Evolutionary conservation across 1,284 basidiomycete genomes (phyloP).

Genomic region (Irpex sp.): DNA sequence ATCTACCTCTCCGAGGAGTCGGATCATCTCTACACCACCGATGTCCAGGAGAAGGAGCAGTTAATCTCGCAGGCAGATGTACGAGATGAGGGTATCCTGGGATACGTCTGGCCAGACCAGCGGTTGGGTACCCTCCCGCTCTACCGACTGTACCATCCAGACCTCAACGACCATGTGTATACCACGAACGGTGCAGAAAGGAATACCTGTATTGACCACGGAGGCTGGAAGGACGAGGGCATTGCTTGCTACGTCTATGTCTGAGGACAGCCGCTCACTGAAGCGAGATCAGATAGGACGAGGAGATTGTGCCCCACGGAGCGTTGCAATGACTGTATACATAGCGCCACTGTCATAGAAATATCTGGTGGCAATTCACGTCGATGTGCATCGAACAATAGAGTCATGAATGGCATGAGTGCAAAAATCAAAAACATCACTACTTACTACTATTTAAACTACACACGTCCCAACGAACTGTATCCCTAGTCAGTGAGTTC

Average conservation of each 20-base stretch:
- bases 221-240: not conserved
- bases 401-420: not conserved
- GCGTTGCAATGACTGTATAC: no score
- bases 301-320: no score
- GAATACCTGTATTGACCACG: not conserved
- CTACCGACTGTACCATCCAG: not conserved
- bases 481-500: conserved; percentile 4
- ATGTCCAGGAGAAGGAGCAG: not conserved
- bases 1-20: not conserved
- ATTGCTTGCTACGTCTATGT: not conserved
- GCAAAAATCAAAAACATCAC: no score
- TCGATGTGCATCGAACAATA: not conserved
- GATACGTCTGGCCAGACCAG: not conserved
- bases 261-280: not conserved
- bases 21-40: not conserved
- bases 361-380: not conserved
- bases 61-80: not conserved
- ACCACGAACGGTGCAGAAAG: not conserved
- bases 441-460: no score
- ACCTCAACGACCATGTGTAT: not conserved
- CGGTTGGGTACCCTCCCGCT: not conserved
- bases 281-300: no score
- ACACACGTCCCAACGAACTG: no score
- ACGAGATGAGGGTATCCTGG: not conserved
- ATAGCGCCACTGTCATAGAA: not conserved